A percentile compares a stretch with the other conserved stretches of the same genome.
phyloP scores from a whole-genome alignment of 2,329 filamentous ascomycete genomes.

The Aureobasidium sp. region DNA sequence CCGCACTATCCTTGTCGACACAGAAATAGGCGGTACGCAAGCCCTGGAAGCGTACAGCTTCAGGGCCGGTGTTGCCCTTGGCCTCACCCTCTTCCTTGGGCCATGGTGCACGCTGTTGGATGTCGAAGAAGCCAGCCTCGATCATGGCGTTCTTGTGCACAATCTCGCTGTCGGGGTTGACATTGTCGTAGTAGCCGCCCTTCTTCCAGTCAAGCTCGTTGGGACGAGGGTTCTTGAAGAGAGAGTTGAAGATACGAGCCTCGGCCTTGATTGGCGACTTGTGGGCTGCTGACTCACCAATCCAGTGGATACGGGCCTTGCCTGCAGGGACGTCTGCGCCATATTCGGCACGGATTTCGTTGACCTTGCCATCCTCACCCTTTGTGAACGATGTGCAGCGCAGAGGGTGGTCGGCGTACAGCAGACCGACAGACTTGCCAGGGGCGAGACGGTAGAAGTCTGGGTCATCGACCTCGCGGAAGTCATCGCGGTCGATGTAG shows the following conservation, averaged over 20 bases:
- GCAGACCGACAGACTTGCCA: conserved; percentile 63
- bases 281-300: conserved; percentile 58
- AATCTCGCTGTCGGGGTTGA: conserved; percentile 76
- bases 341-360: conserved; percentile 57
- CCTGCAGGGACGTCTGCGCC: conserved; percentile 51
- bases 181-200: conserved; percentile 72
- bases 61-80: conserved; percentile 46
- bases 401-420: conserved; percentile 62
- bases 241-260: conserved; percentile 67
- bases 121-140: conserved; percentile 74
- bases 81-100: conserved; percentile 67
- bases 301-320: conserved; percentile 73
- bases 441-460: conserved; percentile 74
- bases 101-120: conserved; percentile 67
- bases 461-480: conserved; percentile 61
- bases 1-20: conserved; percentile 61
- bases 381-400: conserved; percentile 60
- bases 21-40: conserved; percentile 83
- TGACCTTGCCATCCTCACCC: conserved; percentile 56
- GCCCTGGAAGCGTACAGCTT: conserved; percentile 82
- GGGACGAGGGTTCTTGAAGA: conserved; percentile 84
- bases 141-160: conserved; percentile 71
- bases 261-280: conserved; percentile 55
- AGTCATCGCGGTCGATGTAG: conserved; percentile 77
- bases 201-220: conserved; percentile 57